Evolutionary conservation across 306 rosid species (phyloP).

Genomic region (Gastrolobium bilobum): DNA sequence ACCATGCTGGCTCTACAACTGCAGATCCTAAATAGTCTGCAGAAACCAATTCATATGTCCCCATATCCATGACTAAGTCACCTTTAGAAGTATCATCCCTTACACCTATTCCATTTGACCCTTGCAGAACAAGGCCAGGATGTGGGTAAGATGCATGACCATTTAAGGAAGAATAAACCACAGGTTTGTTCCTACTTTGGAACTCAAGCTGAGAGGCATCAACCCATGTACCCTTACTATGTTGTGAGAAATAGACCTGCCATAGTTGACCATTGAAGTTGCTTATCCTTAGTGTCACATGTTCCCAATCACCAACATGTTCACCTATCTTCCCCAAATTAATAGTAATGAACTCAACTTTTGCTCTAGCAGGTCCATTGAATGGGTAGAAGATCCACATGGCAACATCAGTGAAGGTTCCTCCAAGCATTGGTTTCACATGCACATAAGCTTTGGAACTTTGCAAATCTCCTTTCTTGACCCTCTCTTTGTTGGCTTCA

Average conservation of each 20-base stretch:
- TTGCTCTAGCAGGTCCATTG: conserved; percentile 82
- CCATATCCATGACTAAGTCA: conserved; percentile 51
- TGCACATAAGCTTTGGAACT: conserved; percentile 60
- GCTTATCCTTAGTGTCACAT: conserved; percentile 75
- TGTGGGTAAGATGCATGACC: conserved; percentile 80
- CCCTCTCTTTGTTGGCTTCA: conserved; percentile 57
- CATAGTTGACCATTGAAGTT: conserved; percentile 72
- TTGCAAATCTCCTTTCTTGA: conserved; percentile 65
- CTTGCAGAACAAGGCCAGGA: conserved; percentile 73
- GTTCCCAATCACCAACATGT: conserved; percentile 89
- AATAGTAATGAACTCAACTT: conserved; percentile 57
- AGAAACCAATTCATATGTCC: conserved; percentile 52
- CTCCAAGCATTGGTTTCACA: conserved; percentile 82
- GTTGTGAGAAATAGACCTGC: conserved; percentile 66
- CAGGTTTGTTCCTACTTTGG: conserved; percentile 43
- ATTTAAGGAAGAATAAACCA: conserved; percentile 69
- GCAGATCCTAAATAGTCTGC: conserved; percentile 63
- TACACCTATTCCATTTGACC: conserved; percentile 59
- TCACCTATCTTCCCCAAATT: conserved; percentile 73
- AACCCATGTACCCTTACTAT: conserved; percentile 73
- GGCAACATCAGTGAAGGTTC: conserved; percentile 73
- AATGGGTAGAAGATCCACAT: conserved; percentile 88
- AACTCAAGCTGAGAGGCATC: conserved; percentile 76
- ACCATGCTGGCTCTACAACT: conserved; percentile 75
- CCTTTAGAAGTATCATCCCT: conserved; percentile 72